Percentiles rank a stretch among this genome's conserved stretches.
Evolutionary conservation across 164 flowering plant species (phyloP).

Genomic region (Macadamia tetraphylla): DNA sequence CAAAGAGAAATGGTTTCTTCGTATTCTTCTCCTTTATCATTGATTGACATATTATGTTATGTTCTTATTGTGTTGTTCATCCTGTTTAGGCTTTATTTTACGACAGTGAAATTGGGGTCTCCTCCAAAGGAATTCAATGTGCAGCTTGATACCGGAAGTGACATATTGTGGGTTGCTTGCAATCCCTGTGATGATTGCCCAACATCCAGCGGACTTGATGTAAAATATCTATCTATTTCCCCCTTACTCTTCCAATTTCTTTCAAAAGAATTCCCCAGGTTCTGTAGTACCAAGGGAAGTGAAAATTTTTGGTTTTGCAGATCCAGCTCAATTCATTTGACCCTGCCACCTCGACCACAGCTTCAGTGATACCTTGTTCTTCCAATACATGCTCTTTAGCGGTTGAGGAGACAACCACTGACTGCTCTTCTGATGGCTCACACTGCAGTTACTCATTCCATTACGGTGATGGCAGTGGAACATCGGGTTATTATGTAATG

Average conservation of each 20-base stretch:
- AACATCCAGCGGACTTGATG: slow-evolving; percentile 66
- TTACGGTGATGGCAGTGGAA: slow-evolving; percentile 96
- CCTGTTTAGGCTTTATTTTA: too few relatives aligned
- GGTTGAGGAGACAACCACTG: slow-evolving; percentile 51
- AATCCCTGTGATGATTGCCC: slow-evolving; percentile 81
- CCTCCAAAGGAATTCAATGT: slow-evolving; percentile 56
- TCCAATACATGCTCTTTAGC: slow-evolving; percentile 55
- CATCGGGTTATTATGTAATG: slow-evolving; percentile 75
- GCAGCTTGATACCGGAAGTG: slow-evolving; percentile 97
- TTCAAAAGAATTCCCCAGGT: not conserved
- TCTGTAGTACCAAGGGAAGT: not conserved
- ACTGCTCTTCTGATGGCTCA: slow-evolving; percentile 42
- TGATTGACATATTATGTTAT: too few relatives aligned
- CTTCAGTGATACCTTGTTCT: slow-evolving; percentile 53
- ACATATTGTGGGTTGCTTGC: slow-evolving; percentile 92
- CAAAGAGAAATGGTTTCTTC: too few relatives aligned
- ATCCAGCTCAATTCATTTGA: slow-evolving; percentile 59
- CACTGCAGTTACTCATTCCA: slow-evolving; percentile 70
- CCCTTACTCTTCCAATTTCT: not conserved
- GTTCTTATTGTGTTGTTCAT: too few relatives aligned
- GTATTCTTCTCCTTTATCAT: too few relatives aligned
- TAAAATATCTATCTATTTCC: slow-evolving; percentile 21
- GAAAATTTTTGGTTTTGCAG: slow-evolving; percentile 26
- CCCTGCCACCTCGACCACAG: slow-evolving; percentile 63
- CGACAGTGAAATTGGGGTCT: too few relatives aligned